These are phyloP conservation scores for Hansenula sp. DNA, from an alignment of 1,139 yeast species.

Conservation along the genomic window DNA sequence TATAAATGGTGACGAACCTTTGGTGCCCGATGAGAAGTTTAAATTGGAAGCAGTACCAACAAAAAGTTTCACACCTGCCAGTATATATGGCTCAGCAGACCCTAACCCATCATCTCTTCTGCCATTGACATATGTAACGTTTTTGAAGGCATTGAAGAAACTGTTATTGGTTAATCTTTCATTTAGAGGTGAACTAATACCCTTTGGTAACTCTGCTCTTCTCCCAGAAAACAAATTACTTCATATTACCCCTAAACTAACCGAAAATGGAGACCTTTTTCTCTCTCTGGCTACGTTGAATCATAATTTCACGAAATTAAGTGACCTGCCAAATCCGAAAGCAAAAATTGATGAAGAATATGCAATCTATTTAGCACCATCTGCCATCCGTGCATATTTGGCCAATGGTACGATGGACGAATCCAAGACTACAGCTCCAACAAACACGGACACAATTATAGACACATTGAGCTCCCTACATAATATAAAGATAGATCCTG, in stretches of 20 bases:
- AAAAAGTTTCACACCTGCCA: constrained; percentile 29
- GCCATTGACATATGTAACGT: constrained; percentile 37
- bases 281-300: constrained; percentile 29
- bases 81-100: constrained; percentile 24
- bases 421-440: constrained; percentile 45
- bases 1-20: constrained; percentile 31
- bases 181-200: constrained; percentile 34
- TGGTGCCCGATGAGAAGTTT: constrained; percentile 26
- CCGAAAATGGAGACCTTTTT: constrained; percentile 49
- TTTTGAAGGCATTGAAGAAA: constrained; percentile 58
- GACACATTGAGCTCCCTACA: constrained; percentile 50
- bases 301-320: constrained; percentile 23
- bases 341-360: constrained; percentile 26
- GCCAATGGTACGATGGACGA: constrained; percentile 40
- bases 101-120: constrained; percentile 14
- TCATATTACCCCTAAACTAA: constrained; percentile 53
- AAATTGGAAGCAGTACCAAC: constrained; percentile 33
- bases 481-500: constrained; percentile 38
- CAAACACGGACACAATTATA: constrained; percentile 44
- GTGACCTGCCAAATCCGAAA: constrained; percentile 25
- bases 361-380: constrained; percentile 67
- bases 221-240: constrained; percentile 29
- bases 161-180: constrained; percentile 46
- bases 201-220: constrained; percentile 55
- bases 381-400: constrained; percentile 69